Evolutionary conservation across 805 yeast species (phyloP), one percentile per base, ranked within the genome.

Genomic region (Vanderwaltozyma verrucispora): DNA sequence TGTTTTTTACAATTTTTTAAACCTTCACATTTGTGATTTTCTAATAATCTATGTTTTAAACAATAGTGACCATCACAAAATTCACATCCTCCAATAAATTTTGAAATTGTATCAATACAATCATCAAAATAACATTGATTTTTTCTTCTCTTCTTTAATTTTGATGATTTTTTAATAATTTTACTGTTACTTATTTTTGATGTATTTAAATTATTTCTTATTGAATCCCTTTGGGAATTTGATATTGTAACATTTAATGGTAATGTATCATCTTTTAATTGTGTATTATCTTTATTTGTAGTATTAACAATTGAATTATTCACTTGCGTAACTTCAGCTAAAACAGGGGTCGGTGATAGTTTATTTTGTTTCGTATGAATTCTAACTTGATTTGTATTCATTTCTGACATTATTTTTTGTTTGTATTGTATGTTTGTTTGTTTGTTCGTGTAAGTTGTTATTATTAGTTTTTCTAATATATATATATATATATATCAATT

Each of bases 31-130:
- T 71, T 59, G 61, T 86, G 96, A 59, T 79, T 85, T 60, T 86
- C 96, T 62, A 87, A 67, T 39, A 86, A 67, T 39, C 96, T 71
- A 63, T 86, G 96, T 52, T 80, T 80, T 25, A 89, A 80, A 60
- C 96, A 86, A 59, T 75, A 86, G 52, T 78, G 80, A 33, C 94
- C 94, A 34, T 74, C 73, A 59, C 96, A 86, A 54, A 77, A 81
- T 37, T 76, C 71, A 59, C 96, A 86, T 56, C 79, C 86, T 34
- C 96, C 96, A 31, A 85, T 74, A 35, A 73, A 69, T 16, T 75
- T 65, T 37, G 71, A 60, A 1, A 88, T 84, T 11, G 74, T 63
- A 13, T 80, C 68, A 18, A 70, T 65, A 62, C 95, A 86, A 21
- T 64, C 51, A 26, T 59, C 60, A 56, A 75, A 75, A 15, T 77